phyloP scores from a whole-genome alignment of 805 yeast genomes.

The Ogataea neopini region DNA sequence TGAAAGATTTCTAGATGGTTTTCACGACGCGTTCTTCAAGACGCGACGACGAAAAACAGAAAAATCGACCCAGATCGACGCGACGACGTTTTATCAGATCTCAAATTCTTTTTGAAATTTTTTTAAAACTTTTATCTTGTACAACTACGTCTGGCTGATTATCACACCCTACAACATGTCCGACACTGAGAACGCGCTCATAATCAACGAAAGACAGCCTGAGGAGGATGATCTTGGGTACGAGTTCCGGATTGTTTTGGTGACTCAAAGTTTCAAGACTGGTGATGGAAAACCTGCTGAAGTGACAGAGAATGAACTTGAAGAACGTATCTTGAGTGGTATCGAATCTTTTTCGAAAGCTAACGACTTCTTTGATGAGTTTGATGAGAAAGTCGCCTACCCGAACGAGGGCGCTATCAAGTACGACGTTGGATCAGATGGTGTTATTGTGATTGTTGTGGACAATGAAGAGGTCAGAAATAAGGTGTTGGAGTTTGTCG shows the following conservation, averaged over 20 bases:
- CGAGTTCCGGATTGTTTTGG: conserved; percentile 47
- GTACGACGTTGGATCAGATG: conserved; percentile 63
- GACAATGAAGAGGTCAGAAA: conserved; percentile 41
- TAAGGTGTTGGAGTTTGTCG: conserved; percentile 45
- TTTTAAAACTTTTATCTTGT: neutral
- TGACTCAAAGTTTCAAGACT: conserved; percentile 33
- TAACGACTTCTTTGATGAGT: conserved; percentile 52
- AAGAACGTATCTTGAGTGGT: conserved; percentile 47
- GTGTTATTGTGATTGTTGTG: conserved; percentile 56
- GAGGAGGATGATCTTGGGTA: conserved; percentile 42
- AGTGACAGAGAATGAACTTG: conserved; percentile 40
- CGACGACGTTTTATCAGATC: conserved; percentile 1
- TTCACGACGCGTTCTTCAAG: too few species aligned
- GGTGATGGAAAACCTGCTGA: conserved; percentile 31
- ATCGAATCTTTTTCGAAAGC: conserved; percentile 49
- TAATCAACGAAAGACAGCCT: conserved; percentile 19
- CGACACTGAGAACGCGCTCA: conserved; percentile 9
- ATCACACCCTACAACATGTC: neutral
- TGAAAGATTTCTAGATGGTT: too few species aligned
- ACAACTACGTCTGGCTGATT: neutral
- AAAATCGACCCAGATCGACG: conserved; percentile 8
- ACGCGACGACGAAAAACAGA: neutral
- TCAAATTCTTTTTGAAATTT: neutral
- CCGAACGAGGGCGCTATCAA: conserved; percentile 57
- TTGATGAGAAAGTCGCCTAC: conserved; percentile 51